Evolutionary conservation across 441 rosid species (phyloP).

Genomic region (Rhodomyrtus psidioides): DNA sequence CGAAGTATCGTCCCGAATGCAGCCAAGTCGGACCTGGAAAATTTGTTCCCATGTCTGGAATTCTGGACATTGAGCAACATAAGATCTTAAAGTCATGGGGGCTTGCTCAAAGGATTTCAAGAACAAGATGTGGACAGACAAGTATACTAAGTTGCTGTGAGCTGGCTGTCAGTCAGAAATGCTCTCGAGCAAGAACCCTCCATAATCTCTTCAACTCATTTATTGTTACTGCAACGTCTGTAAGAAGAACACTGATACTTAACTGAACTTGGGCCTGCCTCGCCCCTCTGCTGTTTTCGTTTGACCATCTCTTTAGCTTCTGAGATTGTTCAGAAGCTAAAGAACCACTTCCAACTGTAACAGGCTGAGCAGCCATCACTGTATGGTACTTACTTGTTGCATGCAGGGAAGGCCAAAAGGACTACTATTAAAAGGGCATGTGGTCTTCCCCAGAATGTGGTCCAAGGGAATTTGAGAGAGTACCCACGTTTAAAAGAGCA

Average conservation of each 20-base stretch:
- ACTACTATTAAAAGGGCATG: not conserved
- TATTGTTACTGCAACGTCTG: not conserved
- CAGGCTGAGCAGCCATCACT: not conserved
- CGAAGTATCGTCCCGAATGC: not conserved
- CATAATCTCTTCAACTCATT: not conserved
- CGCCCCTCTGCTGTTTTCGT: not conserved
- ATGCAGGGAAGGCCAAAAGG: not conserved
- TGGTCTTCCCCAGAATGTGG: not conserved
- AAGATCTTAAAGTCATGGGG: not conserved
- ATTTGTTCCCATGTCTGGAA: not conserved
- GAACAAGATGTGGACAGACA: not conserved
- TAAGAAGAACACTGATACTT: not conserved
- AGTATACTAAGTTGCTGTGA: not conserved
- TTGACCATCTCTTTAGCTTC: not conserved
- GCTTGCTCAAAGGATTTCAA: not conserved
- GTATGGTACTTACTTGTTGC: not conserved
- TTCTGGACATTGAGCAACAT: not conserved
- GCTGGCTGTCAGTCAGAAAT: not conserved
- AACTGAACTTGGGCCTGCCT: not conserved
- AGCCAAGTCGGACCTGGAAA: not conserved
- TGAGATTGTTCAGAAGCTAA: not conserved
- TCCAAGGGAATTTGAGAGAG: not conserved
- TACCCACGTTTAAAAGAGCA: not conserved
- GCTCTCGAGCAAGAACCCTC: not conserved
- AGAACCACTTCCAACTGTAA: not conserved